Base-by-base conservation (phyloP, 352 stramenopile genomes). In the Phytophthora palmivora region DNA sequence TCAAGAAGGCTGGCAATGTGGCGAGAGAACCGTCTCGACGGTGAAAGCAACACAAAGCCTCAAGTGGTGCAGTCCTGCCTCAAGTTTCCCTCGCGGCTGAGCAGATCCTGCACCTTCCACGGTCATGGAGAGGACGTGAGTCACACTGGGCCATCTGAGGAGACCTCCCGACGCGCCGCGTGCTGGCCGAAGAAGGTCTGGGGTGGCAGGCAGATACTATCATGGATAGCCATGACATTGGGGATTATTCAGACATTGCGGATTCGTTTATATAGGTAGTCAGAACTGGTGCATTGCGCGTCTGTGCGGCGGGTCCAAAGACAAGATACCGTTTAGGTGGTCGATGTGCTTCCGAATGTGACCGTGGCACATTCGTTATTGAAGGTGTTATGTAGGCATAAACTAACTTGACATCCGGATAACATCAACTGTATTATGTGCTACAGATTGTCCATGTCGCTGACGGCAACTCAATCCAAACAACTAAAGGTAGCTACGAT, bases 91-190 rank as follows among this genome's bases (percentile, higher is more conserved):
- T 58, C 36, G 49, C 33, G 41, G 58, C 41, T 59, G 58, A 61
- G 58, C 34, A 41, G 43, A 61, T 62, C 58, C 33, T 67, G 58
- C 24, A 58, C 48, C 28, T 36, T 67, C 58, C 50, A 61, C 38
- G 22, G 39, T 14, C 33, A 62, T 34, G 42, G 8, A 61, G 22
- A 30, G 32, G 48, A 64, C 56, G 45, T 50, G 36, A 57, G 46
- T 64, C 28, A 58, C 56, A 18, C 2, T n/a, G 12, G 28, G 18
- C 26, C 30, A 26, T 15, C 28, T 58, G 57, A 41, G 48, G 57
- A 59, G 39, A 66, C 22, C 47, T 59, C 53, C 32, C 57, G 56
- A 37, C 44, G 44, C 21, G n/a, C 30, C 8, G 16, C 42, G 42
- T 15, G 15, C 24, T 49, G 42, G 6, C 24, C 8, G 14, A 7